Conservation (phyloP, 208 protist genomes). For the Crithidia bombi region DNA sequence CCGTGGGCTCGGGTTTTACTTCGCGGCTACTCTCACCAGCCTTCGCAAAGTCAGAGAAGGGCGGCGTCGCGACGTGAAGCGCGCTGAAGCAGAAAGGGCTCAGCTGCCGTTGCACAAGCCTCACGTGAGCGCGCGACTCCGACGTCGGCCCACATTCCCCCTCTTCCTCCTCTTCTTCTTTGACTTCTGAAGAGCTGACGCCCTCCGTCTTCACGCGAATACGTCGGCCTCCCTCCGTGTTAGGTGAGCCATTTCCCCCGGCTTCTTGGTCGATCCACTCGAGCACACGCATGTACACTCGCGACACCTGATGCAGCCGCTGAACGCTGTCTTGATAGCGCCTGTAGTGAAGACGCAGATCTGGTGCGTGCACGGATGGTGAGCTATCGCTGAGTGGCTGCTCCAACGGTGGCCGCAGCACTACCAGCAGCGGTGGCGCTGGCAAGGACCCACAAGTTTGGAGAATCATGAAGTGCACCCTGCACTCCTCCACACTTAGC, state of each 20-base stretch:
- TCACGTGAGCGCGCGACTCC: not conserved
- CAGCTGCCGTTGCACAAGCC: conserved; percentile 19
- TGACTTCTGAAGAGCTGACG: not conserved
- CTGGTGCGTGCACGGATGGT: conserved; percentile 1
- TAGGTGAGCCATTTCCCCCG: not conserved
- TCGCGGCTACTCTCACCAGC: not conserved
- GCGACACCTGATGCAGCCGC: conserved; percentile 19
- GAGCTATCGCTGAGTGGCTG: not conserved
- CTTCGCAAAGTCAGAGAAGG: not conserved
- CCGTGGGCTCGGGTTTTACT: not conserved
- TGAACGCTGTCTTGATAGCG: conserved; percentile 34
- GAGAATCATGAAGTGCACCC: conserved; percentile 46
- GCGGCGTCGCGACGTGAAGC: not conserved
- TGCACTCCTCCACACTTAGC: conserved; percentile 51
- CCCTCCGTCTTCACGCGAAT: not conserved
- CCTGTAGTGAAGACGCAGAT: conserved; percentile 28
- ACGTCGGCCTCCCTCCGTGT: not conserved
- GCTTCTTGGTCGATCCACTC: conserved; percentile 29
- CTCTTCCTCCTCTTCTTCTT: not conserved
- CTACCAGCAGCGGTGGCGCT: conserved; percentile 1
- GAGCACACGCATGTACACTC: conserved; percentile 23
- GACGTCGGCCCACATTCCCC: not conserved
- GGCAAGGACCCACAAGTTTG: conserved; percentile 22
- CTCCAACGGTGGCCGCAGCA: not conserved
- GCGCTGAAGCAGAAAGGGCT: conserved; percentile 31